These are phyloP conservation scores for Aquilaria sinensis DNA, from an alignment of 345 rosid species.

Conservation along the genomic window DNA sequence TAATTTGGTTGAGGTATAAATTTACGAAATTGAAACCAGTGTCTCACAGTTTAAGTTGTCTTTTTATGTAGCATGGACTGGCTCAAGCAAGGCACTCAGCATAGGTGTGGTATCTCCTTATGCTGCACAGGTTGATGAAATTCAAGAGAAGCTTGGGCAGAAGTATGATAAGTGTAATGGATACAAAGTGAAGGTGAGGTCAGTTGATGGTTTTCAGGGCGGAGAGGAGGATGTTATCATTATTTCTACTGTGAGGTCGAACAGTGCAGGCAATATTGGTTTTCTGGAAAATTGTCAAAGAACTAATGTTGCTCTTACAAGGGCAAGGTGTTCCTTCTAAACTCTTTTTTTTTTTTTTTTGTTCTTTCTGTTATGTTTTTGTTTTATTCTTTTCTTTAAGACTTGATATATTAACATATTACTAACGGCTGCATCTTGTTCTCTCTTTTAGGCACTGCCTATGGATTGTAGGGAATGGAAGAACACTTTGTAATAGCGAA, in stretches of 20 bases:
- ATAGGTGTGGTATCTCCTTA: conserved; percentile 44
- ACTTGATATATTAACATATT: too few relatives aligned
- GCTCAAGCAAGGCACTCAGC: conserved; percentile 21
- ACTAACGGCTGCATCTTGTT: too few relatives aligned
- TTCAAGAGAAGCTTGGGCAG: conserved; percentile 22
- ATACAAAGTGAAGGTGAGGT: conserved; percentile 25
- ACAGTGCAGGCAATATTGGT: conserved; percentile 19
- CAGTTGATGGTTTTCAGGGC: conserved; percentile 42
- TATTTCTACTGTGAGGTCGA: conserved; percentile 39
- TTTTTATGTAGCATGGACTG: conserved; percentile 22
- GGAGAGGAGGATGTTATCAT: conserved; percentile 36
- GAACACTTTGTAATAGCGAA: conserved; percentile 24
- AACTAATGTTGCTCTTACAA: conserved; percentile 37
- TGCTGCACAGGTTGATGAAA: conserved; percentile 29
- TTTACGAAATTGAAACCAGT: not conserved
- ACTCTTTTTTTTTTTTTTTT: not conserved
- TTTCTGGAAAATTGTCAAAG: conserved; percentile 24
- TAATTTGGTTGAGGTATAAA: not conserved
- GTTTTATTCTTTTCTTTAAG: not conserved
- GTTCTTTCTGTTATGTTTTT: not conserved
- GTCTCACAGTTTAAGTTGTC: not conserved
- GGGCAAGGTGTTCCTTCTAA: conserved; percentile 31
- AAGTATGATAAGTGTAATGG: conserved; percentile 11
- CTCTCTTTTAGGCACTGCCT: conserved; percentile 32
- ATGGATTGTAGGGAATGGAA: conserved; percentile 48